phyloP scores from a whole-genome alignment of 208 protist species.

The Trypanosoma avium region DNA sequence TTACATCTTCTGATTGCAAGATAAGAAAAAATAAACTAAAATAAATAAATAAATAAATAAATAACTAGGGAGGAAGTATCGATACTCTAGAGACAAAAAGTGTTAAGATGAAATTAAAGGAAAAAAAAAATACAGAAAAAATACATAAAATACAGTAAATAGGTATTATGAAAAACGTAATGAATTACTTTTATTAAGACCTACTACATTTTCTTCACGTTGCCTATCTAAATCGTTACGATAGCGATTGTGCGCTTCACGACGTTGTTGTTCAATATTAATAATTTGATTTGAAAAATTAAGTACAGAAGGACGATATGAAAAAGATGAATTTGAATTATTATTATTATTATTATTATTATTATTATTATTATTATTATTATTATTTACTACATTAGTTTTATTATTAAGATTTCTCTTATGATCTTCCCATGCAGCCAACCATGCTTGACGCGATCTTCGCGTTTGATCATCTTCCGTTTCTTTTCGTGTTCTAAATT shows the following conservation, averaged over 20 bases:
- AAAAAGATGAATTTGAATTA: too few species aligned
- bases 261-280: neutral
- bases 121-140: too few species aligned
- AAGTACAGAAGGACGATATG: neutral
- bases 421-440: slow-evolving; percentile 17
- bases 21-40: slow-evolving; percentile 17
- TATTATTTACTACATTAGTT: neutral
- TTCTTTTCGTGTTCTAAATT: neutral
- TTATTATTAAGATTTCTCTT: slow-evolving; percentile 2
- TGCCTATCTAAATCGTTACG: neutral
- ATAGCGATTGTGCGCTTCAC: neutral
- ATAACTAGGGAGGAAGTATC: too few species aligned
- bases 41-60: slow-evolving; percentile 20
- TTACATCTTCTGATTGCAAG: neutral
- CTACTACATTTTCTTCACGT: neutral
- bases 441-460: slow-evolving; percentile 9
- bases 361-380: neutral
- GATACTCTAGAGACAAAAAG: too few species aligned
- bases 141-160: slow-evolving; percentile 8
- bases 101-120: neutral
- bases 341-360: too few species aligned
- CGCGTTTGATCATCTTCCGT: neutral
- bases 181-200: slow-evolving; percentile 4
- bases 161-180: neutral
- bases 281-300: neutral